Base-by-base conservation (phyloP, 768 basidiomycete species). In the Sistotremastrum suecicum region DNA sequence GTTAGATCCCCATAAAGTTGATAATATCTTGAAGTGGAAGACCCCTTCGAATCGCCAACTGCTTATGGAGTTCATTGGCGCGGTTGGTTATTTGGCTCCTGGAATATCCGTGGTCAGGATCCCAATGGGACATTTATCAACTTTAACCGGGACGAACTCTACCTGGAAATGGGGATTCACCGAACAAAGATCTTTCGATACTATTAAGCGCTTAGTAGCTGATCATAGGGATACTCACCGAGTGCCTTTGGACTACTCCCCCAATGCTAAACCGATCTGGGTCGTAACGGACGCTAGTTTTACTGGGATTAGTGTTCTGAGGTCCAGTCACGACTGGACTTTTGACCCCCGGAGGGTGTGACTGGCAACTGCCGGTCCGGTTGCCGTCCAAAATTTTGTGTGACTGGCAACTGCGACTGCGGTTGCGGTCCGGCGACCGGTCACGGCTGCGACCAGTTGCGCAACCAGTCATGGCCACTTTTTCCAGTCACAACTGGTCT, bases 1-100 rank as follows among this genome's bases (percentile, higher is more conserved):
- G 0, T 70, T 71, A 65, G 68, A 72, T 35, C 66, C 66, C 0
- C 51, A 64, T 12, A 74, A 72, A 37, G 67, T 74, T 0, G 63
- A 70, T 32, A 44, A 50, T 0, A 55, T 71, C 0, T 0, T 57
- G 0, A 61, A 62, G 32, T 60, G 60, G 59, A 60, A 60, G 45
- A 42, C 42, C 0, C 60, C 59, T 0, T 55, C 56, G 0, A 64
- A 59, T 30, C 54, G 57, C 0, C 63, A 61, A 20, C 50, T 64
- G 12, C 46, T 70, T 0, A 46, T 54, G 0, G 60, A 63, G 0
- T 71, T 71, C 42, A 42, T 63, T 0, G 62, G 65, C 0, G 46
- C 55, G 0, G 60, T 60, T 3, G 53, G 54, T 0, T 66, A 57
- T 54, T 48, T 71, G 0, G 66, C 47, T 63, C 62, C 36, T 5